These are phyloP conservation scores for Suzukiozyma palmioleophila DNA, from an alignment of 1,139 yeast genomes.

Conservation along the genomic window DNA sequence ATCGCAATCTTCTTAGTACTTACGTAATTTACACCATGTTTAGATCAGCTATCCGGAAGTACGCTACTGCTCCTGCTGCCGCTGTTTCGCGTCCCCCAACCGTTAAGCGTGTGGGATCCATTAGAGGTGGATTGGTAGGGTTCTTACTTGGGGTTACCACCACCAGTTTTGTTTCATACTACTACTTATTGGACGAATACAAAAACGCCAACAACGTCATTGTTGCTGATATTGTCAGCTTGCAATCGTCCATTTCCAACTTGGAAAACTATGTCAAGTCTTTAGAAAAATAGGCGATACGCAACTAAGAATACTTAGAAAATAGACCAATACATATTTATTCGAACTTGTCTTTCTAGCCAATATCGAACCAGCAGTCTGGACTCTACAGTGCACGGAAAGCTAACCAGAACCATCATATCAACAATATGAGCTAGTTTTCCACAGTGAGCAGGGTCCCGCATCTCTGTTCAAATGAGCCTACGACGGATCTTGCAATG, in stretches of 20 bases:
- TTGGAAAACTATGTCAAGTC: conserved; percentile 63
- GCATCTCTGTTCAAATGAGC: too few species aligned
- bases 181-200: conserved; percentile 74
- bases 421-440: too few species aligned
- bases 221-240: conserved; percentile 67
- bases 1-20: too few species aligned
- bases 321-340: too few species aligned
- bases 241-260: conserved; percentile 62
- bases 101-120: conserved; percentile 49
- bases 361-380: too few species aligned
- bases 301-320: too few species aligned
- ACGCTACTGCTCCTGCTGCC: conserved; percentile 7
- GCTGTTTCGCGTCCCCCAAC: conserved; percentile 15
- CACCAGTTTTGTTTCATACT: conserved; percentile 75
- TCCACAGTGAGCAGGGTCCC: too few species aligned
- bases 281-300: too few species aligned
- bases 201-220: conserved; percentile 67
- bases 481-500: too few species aligned
- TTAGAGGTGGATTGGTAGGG: conserved; percentile 70
- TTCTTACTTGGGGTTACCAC: conserved; percentile 71
- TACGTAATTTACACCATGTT: background rate
- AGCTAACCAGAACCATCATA: too few species aligned
- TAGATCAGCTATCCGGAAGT: conserved; percentile 1
- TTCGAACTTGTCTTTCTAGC: too few species aligned
- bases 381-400: too few species aligned